These are phyloP conservation scores for Ophiocytium majus DNA, from an alignment of 352 stramenopile species.

Conservation along the genomic window DNA sequence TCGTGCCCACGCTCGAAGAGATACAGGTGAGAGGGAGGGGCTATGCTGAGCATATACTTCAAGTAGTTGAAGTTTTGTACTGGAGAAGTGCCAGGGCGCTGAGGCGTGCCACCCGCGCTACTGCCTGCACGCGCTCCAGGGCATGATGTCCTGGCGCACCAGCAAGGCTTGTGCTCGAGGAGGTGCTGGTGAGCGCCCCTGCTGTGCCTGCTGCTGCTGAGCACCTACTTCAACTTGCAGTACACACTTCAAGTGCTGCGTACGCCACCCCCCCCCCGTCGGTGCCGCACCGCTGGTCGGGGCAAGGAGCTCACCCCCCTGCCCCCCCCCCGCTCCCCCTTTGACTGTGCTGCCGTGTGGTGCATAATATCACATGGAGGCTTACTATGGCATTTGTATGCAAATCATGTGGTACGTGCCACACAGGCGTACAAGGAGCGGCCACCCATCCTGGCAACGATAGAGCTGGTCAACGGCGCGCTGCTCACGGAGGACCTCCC, in stretches of 20 bases:
- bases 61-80: conserved; percentile 69
- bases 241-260: too few species aligned
- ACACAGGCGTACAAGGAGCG: conserved; percentile 83
- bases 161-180: conserved; percentile 78
- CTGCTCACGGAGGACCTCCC: conserved; percentile 82
- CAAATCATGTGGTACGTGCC: too few species aligned
- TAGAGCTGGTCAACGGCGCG: conserved; percentile 85
- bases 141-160: conserved; percentile 73
- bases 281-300: too few species aligned
- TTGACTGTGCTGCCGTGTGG: too few species aligned
- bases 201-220: too few species aligned
- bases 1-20: conserved; percentile 85
- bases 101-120: conserved; percentile 75
- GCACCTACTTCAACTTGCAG: too few species aligned
- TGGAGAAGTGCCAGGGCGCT: conserved; percentile 64
- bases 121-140: conserved; percentile 81
- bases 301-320: too few species aligned
- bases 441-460: conserved; percentile 83
- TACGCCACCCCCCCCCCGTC: too few species aligned
- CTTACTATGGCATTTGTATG: too few species aligned
- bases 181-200: conserved; percentile 76
- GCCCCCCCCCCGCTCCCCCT: too few species aligned
- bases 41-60: not conserved
- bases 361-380: too few species aligned
- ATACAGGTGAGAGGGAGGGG: too few species aligned